Evolutionary conservation across 768 basidiomycete genomes (phyloP), one percentile per base, ranked within the genome.

Genomic region (Lactarius tabidus): DNA sequence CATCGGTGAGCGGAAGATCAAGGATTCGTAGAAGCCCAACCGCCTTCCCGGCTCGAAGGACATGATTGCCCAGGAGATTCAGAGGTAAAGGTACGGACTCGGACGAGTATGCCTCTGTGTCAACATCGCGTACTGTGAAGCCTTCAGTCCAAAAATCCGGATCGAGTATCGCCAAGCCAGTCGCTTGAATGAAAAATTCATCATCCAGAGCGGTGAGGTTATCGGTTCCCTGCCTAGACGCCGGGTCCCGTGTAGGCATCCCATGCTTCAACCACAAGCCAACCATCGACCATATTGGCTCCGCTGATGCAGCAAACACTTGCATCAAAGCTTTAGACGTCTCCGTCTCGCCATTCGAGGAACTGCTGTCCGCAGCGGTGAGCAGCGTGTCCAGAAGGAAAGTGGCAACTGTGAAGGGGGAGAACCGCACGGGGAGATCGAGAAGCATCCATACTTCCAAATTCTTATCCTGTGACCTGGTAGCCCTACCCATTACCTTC

Each of bases 101-200:
- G 59, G 64, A 70, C 57, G 71, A 69, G 26, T 70, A 70, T 39
- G 57, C 67, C 33, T 71, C 72, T 74, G 36, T 73, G 69, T 3
- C 72, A 76, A 55, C 81, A 81, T 43, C 86, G 76, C 65, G 91
- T 72, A 3, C 77, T 76, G 74, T 88, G 26, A 62, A 92, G 0
- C 88, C 89, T 48, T 90, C 85, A 35, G 80, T 77, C 91, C 91
- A 94, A 71, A 91, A 91, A 62, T 92, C 89, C 0, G 86, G 87
- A 70, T 89, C 87, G 71, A 85, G 66, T 38, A 73, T 63, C 10
- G 66, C 62, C 52, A 90, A 77, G 23, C 85, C 86, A 70, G 83
- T 90, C 66, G 84, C 82, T 71, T 89, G 88, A 54, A 94, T 84
- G 74, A 93, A 93, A 75, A 92, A 92, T 70, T 94, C 91, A 14